These are phyloP conservation scores for Ascochyta rabiei DNA, from an alignment of 2,329 filamentous ascomycete species.

Conservation along the genomic window DNA sequence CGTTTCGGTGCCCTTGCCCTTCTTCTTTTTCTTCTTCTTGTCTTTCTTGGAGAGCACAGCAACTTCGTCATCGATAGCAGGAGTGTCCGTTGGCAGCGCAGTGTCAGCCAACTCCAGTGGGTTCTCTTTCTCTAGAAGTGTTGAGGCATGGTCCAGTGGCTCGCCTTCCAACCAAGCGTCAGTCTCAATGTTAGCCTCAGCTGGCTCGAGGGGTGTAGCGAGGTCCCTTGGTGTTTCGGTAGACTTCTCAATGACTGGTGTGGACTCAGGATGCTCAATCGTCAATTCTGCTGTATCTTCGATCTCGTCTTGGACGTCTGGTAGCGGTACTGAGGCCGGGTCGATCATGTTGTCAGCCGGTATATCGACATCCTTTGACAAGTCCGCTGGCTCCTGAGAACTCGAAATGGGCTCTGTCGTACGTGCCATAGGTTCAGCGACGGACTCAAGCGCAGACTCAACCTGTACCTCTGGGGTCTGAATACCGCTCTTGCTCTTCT, in stretches of 20 bases:
- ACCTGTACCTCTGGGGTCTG: slow-evolving; percentile 14
- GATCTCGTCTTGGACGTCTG: neutral
- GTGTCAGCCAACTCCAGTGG: neutral
- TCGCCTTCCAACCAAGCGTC: slow-evolving; percentile 7
- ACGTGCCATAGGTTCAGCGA: neutral
- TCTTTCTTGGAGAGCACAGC: slow-evolving; percentile 20
- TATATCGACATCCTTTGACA: neutral
- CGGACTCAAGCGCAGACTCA: neutral
- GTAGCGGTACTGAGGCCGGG: neutral
- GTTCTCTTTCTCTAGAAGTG: slow-evolving; percentile 10
- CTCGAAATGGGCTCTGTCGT: neutral
- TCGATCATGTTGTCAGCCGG: neutral
- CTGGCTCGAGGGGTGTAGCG: neutral
- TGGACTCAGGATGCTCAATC: neutral
- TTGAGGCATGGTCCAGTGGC: neutral
- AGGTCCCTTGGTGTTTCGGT: neutral
- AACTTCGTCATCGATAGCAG: slow-evolving; percentile 23
- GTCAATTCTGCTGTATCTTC: neutral
- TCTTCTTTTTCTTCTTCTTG: slow-evolving; percentile 34
- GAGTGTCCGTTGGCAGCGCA: neutral
- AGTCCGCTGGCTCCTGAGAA: neutral
- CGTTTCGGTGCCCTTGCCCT: slow-evolving; percentile 17
- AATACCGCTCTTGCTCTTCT: slow-evolving; percentile 23
- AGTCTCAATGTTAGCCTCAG: slow-evolving; percentile 1
- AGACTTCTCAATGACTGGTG: neutral